A percentile compares a stretch with the other conserved stretches of the same genome.
Evolutionary conservation across 192 early-diverging fungal genomes (phyloP).

Genomic region (Linnemannia elongata): DNA sequence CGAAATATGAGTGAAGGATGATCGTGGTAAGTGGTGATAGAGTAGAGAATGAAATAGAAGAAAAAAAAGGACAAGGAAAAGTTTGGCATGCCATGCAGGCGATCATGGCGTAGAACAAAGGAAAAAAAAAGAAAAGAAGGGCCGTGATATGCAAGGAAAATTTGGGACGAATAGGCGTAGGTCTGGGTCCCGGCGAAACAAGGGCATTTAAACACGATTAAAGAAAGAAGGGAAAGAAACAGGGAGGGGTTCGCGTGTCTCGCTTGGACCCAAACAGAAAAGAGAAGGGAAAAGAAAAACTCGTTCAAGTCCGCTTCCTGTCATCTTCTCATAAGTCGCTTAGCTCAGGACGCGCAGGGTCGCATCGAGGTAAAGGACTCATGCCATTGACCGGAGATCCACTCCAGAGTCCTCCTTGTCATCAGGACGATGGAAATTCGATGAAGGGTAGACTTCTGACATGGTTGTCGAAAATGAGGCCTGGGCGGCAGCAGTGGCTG

Average conservation of each 20-base stretch:
- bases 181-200: neutral
- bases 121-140: neutral
- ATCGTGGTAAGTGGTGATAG: neutral
- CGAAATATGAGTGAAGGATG: neutral
- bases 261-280: constrained; percentile 5
- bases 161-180: neutral
- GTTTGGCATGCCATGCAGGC: neutral
- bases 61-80: neutral
- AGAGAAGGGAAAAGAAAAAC: neutral
- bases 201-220: neutral
- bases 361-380: neutral
- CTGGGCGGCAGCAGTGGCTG: neutral
- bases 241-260: neutral
- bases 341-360: neutral
- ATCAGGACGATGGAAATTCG: neutral
- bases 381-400: constrained; percentile 32
- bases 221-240: neutral
- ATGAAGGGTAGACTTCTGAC: neutral
- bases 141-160: neutral
- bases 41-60: neutral
- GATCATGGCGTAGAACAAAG: neutral
- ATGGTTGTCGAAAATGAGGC: neutral
- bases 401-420: constrained; percentile 54
- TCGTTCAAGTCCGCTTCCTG: neutral
- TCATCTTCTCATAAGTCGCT: neutral